A percentile compares a stretch with the other conserved stretches of the same genome.
Evolutionary conservation across 306 rosid genomes (phyloP).

Genomic region (Psophocarpus tetragonolobus): DNA sequence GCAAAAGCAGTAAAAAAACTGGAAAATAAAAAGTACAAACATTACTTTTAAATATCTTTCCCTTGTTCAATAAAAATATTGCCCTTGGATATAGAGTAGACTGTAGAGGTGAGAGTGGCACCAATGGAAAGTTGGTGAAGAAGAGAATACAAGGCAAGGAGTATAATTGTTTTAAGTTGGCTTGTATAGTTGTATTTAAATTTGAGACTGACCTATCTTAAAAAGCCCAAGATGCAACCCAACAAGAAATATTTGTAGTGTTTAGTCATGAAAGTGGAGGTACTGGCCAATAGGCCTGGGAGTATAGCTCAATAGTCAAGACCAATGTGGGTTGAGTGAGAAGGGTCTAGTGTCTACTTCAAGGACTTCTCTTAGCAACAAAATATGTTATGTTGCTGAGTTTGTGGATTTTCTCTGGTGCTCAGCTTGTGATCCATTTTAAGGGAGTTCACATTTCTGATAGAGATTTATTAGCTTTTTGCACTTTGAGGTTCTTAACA

Average conservation of each 20-base stretch:
- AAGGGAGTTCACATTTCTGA: background rate
- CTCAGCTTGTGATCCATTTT: background rate
- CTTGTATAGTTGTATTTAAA: background rate
- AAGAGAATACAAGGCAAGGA: too few relatives aligned
- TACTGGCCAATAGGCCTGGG: background rate
- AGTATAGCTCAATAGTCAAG: background rate
- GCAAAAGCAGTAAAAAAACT: background rate
- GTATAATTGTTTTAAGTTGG: too few relatives aligned
- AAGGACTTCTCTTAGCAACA: background rate
- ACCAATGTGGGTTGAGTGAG: background rate
- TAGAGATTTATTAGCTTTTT: background rate
- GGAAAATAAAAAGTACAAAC: background rate
- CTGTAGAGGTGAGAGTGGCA: background rate
- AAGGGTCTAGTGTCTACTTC: background rate
- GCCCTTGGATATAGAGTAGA: background rate
- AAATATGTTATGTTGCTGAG: background rate
- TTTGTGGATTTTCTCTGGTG: background rate
- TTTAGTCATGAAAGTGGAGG: background rate
- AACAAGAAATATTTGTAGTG: background rate
- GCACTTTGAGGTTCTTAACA: background rate
- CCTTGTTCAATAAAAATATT: too few relatives aligned
- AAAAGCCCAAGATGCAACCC: background rate
- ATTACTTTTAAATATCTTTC: background rate
- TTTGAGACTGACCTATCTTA: background rate
- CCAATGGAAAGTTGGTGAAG: too few relatives aligned